Base-by-base conservation (phyloP, 1,139 yeast species). In the Suhomyces terraborum region DNA sequence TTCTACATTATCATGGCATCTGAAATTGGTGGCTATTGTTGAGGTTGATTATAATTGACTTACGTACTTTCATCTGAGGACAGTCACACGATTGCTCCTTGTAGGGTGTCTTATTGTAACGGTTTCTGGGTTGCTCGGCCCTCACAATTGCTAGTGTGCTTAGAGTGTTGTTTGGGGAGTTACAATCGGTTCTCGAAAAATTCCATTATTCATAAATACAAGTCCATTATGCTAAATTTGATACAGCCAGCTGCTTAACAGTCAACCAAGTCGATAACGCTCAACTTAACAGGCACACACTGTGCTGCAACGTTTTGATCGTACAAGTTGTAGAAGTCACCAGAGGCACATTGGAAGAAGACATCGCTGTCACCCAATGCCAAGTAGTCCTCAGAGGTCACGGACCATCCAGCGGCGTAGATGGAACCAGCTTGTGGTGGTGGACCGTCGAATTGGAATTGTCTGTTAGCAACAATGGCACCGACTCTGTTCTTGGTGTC, bases 311-410 rank as follows among this genome's bases (percentile, higher is more conserved):
- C 68, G 51, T 75, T 67, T 68, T 82, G 72, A 60, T 84, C 88
- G 69, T 85, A 85, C 66, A 85, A 75, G 80, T 85, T 85, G 84
- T 82, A 84, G 81, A 85, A 85, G 58, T 73, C 73, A 56, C 94
- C 94, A 27, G 89, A 82, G 55, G 76, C 66, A 75, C 94, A 85
- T 73, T 84, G 88, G 79, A 77, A 84, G 82, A 85, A 85, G 51
- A 71, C 69, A 49, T 78, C 76, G 44, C 64, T 60, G 66, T 73
- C 69, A 69, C 93, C 93, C 52, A 85, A 69, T 46, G 88, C 87
- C 62, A 86, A 78, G 72, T 71, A 61, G 55, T 88, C 88, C 41
- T 79, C 84, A 42, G 64, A 56, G 45, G 83, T 74, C 55, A 84
- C 67, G 37, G 86, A 74, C 94, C 94, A 86, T 53, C 94, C 94